A percentile compares a stretch with the other conserved stretches of the same genome.
Evolutionary conservation across 2,329 filamentous ascomycete species (phyloP).

Genomic region (Xylaria sp.): DNA sequence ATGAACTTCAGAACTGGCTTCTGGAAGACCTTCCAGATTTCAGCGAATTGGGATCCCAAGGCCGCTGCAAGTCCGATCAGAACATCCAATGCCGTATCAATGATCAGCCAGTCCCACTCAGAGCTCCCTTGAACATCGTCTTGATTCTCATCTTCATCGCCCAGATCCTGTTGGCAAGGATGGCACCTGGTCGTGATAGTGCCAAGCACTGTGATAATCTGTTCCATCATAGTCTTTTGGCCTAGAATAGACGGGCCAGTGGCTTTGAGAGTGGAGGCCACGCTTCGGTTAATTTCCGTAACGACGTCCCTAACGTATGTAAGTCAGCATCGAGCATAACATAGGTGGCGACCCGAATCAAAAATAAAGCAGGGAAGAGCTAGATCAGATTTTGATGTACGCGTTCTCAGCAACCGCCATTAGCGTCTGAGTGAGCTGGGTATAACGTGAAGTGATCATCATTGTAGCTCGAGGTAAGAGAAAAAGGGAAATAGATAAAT

Average conservation of each 20-base stretch:
- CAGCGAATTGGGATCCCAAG: conserved; percentile 81
- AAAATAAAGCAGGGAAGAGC: conserved; percentile 8
- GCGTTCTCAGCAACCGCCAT: conserved; percentile 90
- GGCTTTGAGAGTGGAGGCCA: conserved; percentile 88
- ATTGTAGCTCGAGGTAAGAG: conserved; percentile 56
- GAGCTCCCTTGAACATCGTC: conserved; percentile 81
- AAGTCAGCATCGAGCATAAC: conserved; percentile 35
- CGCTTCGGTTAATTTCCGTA: conserved; percentile 93
- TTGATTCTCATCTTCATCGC: conserved; percentile 79
- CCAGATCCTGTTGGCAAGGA: conserved; percentile 90
- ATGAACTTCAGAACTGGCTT: conserved; percentile 90
- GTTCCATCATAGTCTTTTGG: conserved; percentile 76
- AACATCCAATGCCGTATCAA: conserved; percentile 93
- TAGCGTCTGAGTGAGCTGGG: conserved; percentile 99
- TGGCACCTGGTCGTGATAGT: conserved; percentile 90
- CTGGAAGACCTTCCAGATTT: conserved; percentile 96
- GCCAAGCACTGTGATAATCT: conserved; percentile 78
- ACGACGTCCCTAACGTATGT: conserved; percentile 75
- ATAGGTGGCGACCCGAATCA: background rate
- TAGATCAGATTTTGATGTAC: conserved; percentile 63
- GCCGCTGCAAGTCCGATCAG: conserved; percentile 85
- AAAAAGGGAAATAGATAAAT: conserved; percentile 28
- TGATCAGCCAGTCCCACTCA: conserved; percentile 96
- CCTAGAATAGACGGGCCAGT: conserved; percentile 88
- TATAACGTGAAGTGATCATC: conserved; percentile 94